A percentile compares a stretch with the other conserved stretches of the same genome.
phyloP scores from a whole-genome alignment of 2,329 filamentous ascomycete genomes.

The Talaromyces piceae region DNA sequence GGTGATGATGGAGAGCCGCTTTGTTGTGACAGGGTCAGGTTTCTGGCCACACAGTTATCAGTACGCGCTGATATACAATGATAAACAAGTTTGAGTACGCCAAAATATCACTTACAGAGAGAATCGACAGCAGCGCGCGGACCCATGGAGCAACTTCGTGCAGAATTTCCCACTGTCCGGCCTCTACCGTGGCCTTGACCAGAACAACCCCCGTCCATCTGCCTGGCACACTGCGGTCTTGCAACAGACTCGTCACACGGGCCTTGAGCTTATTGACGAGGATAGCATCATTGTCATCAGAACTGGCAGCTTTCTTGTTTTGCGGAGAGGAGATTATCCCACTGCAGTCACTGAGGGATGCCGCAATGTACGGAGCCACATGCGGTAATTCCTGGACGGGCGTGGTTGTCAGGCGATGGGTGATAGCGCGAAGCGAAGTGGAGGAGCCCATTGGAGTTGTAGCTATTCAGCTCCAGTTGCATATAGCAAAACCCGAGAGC shows the following conservation, averaged over 20 bases:
- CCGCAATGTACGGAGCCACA: conserved; percentile 61
- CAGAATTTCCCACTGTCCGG: conserved; percentile 76
- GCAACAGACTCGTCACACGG: conserved; percentile 67
- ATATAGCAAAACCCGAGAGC: not conserved
- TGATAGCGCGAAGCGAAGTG: conserved; percentile 35
- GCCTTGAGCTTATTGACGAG: conserved; percentile 76
- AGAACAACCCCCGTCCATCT: conserved; percentile 71
- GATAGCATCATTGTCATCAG: conserved; percentile 58
- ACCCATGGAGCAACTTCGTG: conserved; percentile 69
- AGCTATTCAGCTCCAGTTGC: not conserved
- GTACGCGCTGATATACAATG: not conserved
- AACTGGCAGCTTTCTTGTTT: conserved; percentile 51
- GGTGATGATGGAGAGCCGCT: conserved; percentile 68
- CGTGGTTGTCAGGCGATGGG: conserved; percentile 57
- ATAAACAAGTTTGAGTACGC: not conserved
- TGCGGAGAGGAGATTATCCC: conserved; percentile 57
- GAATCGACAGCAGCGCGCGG: conserved; percentile 62
- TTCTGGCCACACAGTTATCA: conserved; percentile 45
- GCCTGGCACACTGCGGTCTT: conserved; percentile 65
- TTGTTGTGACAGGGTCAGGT: conserved; percentile 66
- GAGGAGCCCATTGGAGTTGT: conserved; percentile 20
- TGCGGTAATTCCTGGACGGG: conserved; percentile 66
- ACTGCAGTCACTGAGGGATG: conserved; percentile 47
- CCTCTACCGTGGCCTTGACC: conserved; percentile 73
- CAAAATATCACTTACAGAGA: conserved; percentile 50